phyloP scores from a whole-genome alignment of 768 basidiomycete genomes.

The Suillus variegatus region DNA sequence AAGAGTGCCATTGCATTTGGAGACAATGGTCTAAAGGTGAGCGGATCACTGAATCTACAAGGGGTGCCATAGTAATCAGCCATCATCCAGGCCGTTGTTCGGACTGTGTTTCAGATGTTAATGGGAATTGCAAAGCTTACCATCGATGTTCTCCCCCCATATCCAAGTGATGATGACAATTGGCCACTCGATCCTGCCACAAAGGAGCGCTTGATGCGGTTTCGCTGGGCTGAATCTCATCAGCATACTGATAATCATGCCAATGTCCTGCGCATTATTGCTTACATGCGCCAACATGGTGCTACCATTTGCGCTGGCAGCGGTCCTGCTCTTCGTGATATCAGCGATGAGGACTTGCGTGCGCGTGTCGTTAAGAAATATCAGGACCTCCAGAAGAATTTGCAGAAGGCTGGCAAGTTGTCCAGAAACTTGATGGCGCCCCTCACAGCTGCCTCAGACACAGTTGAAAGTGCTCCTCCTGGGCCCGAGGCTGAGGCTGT shows the following conservation, averaged over 20 bases:
- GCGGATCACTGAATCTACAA: neutral
- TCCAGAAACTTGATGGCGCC: no score
- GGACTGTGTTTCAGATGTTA: neutral
- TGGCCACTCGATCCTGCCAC: neutral
- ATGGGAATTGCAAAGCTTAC: neutral
- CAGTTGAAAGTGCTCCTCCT: no score
- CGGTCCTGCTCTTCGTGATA: neutral
- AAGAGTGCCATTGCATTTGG: slow-evolving; percentile 11
- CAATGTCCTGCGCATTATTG: neutral
- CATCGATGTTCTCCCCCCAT: neutral
- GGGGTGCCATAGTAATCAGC: no score
- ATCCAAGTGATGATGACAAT: neutral
- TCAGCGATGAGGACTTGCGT: neutral
- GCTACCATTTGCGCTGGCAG: neutral
- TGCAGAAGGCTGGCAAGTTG: neutral
- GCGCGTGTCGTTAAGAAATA: neutral
- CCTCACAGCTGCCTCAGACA: no score
- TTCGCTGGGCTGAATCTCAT: neutral
- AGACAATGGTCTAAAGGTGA: neutral
- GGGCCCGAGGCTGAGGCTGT: no score
- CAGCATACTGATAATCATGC: neutral
- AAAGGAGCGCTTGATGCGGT: slow-evolving; percentile 5
- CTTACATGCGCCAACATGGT: neutral
- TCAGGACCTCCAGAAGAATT: neutral
- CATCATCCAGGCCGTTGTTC: slow-evolving; percentile 3